These are phyloP conservation scores for Pythium rishiriense DNA, from an alignment of 352 stramenopile genomes.

Conservation along the genomic window DNA sequence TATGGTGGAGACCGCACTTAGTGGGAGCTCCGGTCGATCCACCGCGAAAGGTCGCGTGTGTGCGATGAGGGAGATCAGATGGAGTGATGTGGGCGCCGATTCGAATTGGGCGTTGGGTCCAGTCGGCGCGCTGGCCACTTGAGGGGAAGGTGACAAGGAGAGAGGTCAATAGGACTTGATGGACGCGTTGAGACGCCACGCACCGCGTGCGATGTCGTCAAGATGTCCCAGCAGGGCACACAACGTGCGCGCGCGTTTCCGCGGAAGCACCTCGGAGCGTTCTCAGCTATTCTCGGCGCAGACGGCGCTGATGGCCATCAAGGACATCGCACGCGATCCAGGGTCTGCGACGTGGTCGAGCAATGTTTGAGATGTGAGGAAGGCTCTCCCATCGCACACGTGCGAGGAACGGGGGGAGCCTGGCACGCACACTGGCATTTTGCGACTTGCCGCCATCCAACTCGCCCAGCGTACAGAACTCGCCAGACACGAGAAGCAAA, in stretches of 20 bases:
- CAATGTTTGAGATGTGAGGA: background rate
- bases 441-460: background rate
- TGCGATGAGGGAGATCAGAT: background rate
- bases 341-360: constrained; percentile 5
- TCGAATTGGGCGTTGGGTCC: background rate
- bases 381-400: background rate
- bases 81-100: background rate
- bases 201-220: background rate
- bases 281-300: constrained; percentile 17
- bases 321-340: background rate
- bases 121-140: constrained; percentile 3
- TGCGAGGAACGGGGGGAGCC: background rate
- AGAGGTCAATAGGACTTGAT: background rate
- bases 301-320: constrained; percentile 22
- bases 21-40: no score
- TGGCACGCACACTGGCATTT: constrained; percentile 9
- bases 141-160: background rate
- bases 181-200: background rate
- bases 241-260: constrained; percentile 4
- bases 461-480: background rate
- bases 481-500: no score
- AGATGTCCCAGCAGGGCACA: background rate
- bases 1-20: no score
- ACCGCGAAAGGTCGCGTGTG: background rate
- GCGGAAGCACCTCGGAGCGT: constrained; percentile 16